Conservation (phyloP, 257 asterid genomes). For the Coffea canephora region DNA sequence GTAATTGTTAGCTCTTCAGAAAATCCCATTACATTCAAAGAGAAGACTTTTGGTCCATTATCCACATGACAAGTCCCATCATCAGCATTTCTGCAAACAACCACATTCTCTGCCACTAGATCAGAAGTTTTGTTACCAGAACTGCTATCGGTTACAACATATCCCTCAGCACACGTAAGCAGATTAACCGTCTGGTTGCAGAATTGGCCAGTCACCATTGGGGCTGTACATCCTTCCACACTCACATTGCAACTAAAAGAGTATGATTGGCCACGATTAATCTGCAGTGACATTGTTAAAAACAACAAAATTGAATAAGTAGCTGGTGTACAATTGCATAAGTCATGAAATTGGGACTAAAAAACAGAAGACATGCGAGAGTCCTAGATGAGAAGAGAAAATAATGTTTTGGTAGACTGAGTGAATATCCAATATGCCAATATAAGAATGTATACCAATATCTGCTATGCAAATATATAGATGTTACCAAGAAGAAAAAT, state of each 20-base stretch:
- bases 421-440: not conserved
- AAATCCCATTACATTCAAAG: slow-evolving; percentile 59
- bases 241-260: slow-evolving; percentile 70
- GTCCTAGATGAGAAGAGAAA: not conserved
- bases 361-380: not conserved
- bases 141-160: slow-evolving; percentile 32
- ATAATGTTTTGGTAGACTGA: not conserved
- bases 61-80: slow-evolving; percentile 56
- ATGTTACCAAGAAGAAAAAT: not conserved
- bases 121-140: slow-evolving; percentile 23
- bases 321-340: not conserved
- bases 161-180: slow-evolving; percentile 57
- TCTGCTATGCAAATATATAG: not conserved
- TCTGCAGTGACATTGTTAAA: slow-evolving; percentile 43
- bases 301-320: not conserved
- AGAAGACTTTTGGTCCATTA: slow-evolving; percentile 37
- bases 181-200: slow-evolving; percentile 79
- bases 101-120: slow-evolving; percentile 31
- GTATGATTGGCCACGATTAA: slow-evolving; percentile 73
- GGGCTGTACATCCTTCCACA: slow-evolving; percentile 76
- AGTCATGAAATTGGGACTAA: not conserved
- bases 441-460: not conserved
- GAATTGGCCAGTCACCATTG: slow-evolving; percentile 62
- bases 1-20: slow-evolving; percentile 55
- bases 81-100: slow-evolving; percentile 52